phyloP scores from a whole-genome alignment of 805 yeast species.

The Candida oleophila region DNA sequence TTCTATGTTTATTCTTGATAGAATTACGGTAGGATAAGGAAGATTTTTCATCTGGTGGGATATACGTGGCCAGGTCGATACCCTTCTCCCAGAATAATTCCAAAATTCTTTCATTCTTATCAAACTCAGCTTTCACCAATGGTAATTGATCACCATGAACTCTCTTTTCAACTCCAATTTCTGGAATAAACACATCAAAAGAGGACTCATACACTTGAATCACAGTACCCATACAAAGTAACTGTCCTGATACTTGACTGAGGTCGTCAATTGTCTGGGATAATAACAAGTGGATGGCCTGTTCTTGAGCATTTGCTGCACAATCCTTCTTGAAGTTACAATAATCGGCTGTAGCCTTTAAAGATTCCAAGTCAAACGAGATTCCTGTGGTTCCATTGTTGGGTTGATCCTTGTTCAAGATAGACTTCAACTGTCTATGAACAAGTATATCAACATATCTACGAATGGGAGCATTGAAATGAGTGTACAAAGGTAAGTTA shows the following conservation, averaged over 20 bases:
- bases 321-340: conserved; percentile 96
- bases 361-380: conserved; percentile 59
- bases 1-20: conserved; percentile 73
- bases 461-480: conserved; percentile 88
- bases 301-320: conserved; percentile 90
- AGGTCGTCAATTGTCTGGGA: conserved; percentile 82
- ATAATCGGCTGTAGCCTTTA: conserved; percentile 83
- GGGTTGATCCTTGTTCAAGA: conserved; percentile 36
- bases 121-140: conserved; percentile 87
- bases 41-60: conserved; percentile 87
- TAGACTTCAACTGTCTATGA: conserved; percentile 83
- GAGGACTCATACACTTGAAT: conserved; percentile 94
- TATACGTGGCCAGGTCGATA: conserved; percentile 85
- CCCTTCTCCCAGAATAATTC: conserved; percentile 92
- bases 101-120: conserved; percentile 60
- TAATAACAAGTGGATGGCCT: conserved; percentile 81
- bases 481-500: conserved; percentile 84
- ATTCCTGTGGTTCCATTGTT: background rate
- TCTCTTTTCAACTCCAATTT: conserved; percentile 90
- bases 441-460: conserved; percentile 91
- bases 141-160: conserved; percentile 98
- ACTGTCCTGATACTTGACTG: conserved; percentile 71
- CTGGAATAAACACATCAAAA: conserved; percentile 89
- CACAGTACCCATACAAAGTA: conserved; percentile 82
- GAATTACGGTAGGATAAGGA: conserved; percentile 75